phyloP scores from a whole-genome alignment of 768 basidiomycete genomes.

The Clitopilus passeckerianus region DNA sequence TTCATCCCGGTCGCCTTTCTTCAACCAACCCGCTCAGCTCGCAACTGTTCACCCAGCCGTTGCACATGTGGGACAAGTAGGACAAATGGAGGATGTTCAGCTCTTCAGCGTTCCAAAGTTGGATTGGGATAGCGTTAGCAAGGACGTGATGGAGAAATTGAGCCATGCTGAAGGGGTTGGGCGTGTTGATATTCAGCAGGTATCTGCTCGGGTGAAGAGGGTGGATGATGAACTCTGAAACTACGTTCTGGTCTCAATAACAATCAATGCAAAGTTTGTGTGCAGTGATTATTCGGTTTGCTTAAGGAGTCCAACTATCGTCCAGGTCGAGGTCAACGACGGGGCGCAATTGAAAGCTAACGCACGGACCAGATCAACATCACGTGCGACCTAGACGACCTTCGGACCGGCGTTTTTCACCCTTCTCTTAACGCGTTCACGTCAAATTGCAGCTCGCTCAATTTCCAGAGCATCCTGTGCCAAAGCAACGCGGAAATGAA shows the following conservation, averaged over 20 bases:
- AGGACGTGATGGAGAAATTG: conserved; percentile 17
- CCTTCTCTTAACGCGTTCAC: conserved; percentile 10
- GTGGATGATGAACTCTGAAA: conserved; percentile 19
- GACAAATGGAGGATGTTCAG: conserved; percentile 24
- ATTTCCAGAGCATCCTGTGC: conserved; percentile 10
- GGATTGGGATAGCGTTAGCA: conserved; percentile 18
- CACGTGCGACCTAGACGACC: neutral
- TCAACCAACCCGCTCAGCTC: conserved; percentile 16
- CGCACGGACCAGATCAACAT: neutral
- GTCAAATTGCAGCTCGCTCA: conserved; percentile 16
- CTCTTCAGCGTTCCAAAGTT: conserved; percentile 22
- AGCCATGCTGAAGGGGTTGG: conserved; percentile 15
- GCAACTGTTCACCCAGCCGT: conserved; percentile 18
- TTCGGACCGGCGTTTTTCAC: neutral
- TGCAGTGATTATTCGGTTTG: too few species aligned
- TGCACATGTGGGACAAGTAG: conserved; percentile 24
- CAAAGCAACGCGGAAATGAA: conserved; percentile 16
- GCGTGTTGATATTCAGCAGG: conserved; percentile 23
- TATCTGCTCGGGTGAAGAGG: conserved; percentile 17
- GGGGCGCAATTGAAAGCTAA: neutral
- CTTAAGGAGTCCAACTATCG: neutral
- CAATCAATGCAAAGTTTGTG: neutral
- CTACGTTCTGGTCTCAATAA: neutral
- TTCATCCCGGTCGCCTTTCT: conserved; percentile 13
- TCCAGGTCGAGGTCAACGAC: neutral